Conservation (phyloP, 495 filamentous ascomycete genomes). For the Penicillium longicatenatum region DNA sequence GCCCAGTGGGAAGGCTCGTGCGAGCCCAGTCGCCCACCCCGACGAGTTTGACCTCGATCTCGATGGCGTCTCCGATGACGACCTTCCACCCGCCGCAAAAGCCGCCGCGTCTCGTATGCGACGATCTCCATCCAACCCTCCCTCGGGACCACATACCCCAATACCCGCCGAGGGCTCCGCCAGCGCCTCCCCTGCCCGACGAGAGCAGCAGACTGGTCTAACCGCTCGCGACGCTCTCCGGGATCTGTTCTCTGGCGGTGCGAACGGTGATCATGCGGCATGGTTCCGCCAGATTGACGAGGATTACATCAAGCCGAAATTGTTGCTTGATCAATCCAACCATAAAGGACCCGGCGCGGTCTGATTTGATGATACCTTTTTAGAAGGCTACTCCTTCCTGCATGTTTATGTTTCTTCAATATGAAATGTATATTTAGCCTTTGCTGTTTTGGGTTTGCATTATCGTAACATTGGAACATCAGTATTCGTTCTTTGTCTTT, state of each 20-base stretch:
- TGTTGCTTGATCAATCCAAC: slow-evolving; percentile 76
- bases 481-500: slow-evolving; percentile 1
- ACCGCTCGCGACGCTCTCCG: slow-evolving; percentile 68
- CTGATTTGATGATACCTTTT: slow-evolving; percentile 28
- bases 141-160: slow-evolving; percentile 24
- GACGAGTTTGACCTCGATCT: slow-evolving; percentile 48
- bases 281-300: slow-evolving; percentile 95
- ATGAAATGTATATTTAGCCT: slow-evolving; percentile 34
- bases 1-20: slow-evolving; percentile 56
- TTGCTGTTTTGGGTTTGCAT: slow-evolving; percentile 24
- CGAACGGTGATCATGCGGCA: slow-evolving; percentile 83
- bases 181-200: slow-evolving; percentile 34
- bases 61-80: slow-evolving; percentile 47
- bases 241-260: slow-evolving; percentile 68
- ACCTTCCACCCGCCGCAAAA: slow-evolving; percentile 50
- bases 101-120: slow-evolving; percentile 46
- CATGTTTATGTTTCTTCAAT: slow-evolving; percentile 14
- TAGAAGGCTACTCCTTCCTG: slow-evolving; percentile 14
- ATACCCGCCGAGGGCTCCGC: slow-evolving; percentile 20
- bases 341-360: slow-evolving; percentile 49
- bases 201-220: slow-evolving; percentile 28
- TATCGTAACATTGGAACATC: slow-evolving; percentile 11
- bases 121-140: slow-evolving; percentile 56
- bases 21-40: slow-evolving; percentile 60
- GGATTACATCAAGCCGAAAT: slow-evolving; percentile 91